Percentiles rank a stretch among this genome's conserved stretches.
Conservation (phyloP, 2,329 filamentous ascomycete species). For the Westerdykella sp. region DNA sequence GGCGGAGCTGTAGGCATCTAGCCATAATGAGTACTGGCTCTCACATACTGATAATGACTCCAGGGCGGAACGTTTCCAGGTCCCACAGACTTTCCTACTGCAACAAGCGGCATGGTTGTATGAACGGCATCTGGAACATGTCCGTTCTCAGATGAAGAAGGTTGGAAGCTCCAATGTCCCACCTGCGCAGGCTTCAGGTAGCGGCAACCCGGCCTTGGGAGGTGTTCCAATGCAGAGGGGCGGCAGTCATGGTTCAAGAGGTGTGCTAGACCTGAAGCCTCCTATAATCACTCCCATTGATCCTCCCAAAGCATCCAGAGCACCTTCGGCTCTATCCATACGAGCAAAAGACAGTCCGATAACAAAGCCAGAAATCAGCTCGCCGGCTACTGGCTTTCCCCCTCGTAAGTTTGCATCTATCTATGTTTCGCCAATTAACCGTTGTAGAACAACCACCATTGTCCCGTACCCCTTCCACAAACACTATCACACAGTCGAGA, state of each 20-base stretch:
- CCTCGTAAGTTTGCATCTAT: background rate
- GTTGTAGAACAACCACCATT: slow-evolving; percentile 22
- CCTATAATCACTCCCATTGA: background rate
- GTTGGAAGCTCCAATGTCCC: slow-evolving; percentile 55
- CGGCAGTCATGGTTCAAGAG: slow-evolving; percentile 42
- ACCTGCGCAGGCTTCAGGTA: slow-evolving; percentile 49
- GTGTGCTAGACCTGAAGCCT: slow-evolving; percentile 12
- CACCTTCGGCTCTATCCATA: slow-evolving; percentile 52
- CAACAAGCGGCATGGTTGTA: slow-evolving; percentile 93
- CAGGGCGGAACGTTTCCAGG: slow-evolving; percentile 68
- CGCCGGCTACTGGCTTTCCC: slow-evolving; percentile 35
- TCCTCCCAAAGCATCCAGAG: slow-evolving; percentile 31
- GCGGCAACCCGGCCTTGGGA: slow-evolving; percentile 37
- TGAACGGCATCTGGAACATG: slow-evolving; percentile 82
- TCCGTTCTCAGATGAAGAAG: slow-evolving; percentile 82
- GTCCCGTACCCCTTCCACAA: slow-evolving; percentile 45
- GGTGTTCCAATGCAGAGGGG: slow-evolving; percentile 48
- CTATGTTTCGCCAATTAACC: slow-evolving; percentile 6
- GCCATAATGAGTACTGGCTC: background rate
- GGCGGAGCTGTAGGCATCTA: slow-evolving; percentile 62
- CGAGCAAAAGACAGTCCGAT: slow-evolving; percentile 53
- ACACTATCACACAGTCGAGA: slow-evolving; percentile 42
- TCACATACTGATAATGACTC: background rate
- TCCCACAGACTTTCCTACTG: slow-evolving; percentile 79
- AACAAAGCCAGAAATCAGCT: slow-evolving; percentile 44